Base-by-base conservation (phyloP, 306 rosid genomes). In the Oemleria cerasiformis region DNA sequence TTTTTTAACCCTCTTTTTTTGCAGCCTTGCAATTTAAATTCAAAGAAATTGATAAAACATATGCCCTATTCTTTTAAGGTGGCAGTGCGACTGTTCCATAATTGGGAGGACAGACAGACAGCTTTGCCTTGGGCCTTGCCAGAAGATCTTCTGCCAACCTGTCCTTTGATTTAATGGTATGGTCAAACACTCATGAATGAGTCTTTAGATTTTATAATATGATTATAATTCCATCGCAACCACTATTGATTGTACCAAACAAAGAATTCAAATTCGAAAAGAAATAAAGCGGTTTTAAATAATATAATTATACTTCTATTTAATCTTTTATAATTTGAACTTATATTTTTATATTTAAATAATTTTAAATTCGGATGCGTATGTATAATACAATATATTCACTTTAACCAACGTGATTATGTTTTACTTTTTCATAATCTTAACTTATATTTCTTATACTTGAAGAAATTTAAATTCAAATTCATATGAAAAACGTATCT, bases 81-180 rank as follows among this genome's bases (percentile, higher is more conserved):
- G 42, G 64, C 11, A 34, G 16, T 59, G 65, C 45, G 17, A 38
- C 66, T 61, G 45, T 17, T 61, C 66, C 47, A 61, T 61, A 38
- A 38, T 4, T 36, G 19, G 15, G 25, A 9, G 65, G 45, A 38
- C 58, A 3, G 65, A 51, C 57, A n/a, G 57, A 51, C 57, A n/a
- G 57, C 57, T n/a, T 8, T n/a, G 36, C 36, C 36, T 30, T 30
- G 36, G 25, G 57, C 57, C 4, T 38, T 39, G 65, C 19, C 44
- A 8, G 44, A 38, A 61, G 65, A 61, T 61, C 25, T 61, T 61
- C 43, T 61, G 25, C 17, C 45, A 38, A 61, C 23, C 45, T 17
- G 47, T 11, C 14, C 25, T 9, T 4, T 5, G 30, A 14, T 25
- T 58, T 30, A 1, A 19, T 53, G 58, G 3, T 9, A 19, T 47